Conservation (phyloP, 2,329 filamentous ascomycete genomes). For the Fusarium beomiforme region DNA sequence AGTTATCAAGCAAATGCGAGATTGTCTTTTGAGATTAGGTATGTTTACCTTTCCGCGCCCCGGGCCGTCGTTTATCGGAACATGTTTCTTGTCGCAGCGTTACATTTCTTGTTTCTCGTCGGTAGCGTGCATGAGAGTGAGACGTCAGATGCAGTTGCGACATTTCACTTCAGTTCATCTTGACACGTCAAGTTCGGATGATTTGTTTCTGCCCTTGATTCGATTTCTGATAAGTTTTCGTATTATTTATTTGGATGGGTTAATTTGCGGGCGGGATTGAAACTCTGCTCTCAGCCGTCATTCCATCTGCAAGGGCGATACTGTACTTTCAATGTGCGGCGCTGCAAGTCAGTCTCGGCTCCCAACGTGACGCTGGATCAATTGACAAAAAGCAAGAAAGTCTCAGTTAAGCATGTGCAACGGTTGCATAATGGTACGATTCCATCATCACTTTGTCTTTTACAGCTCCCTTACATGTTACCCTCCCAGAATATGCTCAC, state of each 20-base stretch:
- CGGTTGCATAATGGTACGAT: neutral
- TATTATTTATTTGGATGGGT: neutral
- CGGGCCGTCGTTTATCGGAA: neutral
- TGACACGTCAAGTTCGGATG: too few relatives aligned
- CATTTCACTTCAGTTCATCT: constrained; percentile 11
- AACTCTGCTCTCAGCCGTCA: constrained; percentile 2
- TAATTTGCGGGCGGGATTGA: neutral
- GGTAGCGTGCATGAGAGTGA: neutral
- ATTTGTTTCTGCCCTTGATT: neutral
- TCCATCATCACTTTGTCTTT: neutral
- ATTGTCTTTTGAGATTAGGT: neutral
- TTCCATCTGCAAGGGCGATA: constrained; percentile 9
- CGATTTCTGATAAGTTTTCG: neutral
- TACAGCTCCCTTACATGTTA: constrained; percentile 12
- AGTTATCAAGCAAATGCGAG: neutral
- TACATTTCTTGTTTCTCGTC: neutral
- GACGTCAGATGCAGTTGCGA: constrained; percentile 3
- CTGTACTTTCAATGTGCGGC: neutral
- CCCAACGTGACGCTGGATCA: constrained; percentile 20
- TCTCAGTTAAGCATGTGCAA: constrained; percentile 5
- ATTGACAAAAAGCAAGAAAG: neutral
- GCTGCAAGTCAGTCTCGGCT: constrained; percentile 20
- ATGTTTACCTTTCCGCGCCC: constrained; percentile 3
- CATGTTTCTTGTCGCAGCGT: neutral
- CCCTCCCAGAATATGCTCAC: neutral